Base-by-base conservation (phyloP, 1,139 yeast species). In the Arxiozyma heterogenica region DNA sequence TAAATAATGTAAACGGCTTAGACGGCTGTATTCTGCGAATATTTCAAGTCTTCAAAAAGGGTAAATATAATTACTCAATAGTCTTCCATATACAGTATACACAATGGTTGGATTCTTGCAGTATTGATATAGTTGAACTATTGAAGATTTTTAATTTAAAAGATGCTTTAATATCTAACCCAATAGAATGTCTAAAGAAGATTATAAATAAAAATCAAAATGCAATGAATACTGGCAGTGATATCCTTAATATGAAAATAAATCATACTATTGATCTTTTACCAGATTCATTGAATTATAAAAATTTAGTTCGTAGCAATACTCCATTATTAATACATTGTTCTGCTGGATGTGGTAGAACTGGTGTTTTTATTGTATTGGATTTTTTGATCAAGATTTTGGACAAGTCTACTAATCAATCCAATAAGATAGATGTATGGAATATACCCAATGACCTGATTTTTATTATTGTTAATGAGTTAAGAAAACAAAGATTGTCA, bases 341-440 rank as follows among this genome's bases (percentile, higher is more conserved):
- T 67, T 83, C 91, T 5, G 96, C 96, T 0, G 96, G 96, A 0
- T 88, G 96, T 70, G 96, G 96, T 2, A 78, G 96, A 60, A 88
- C 96, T 0, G 96, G 96, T 1, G 87, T 91, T 0, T 85, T 87
- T 59, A 84, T 90, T 55, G 78, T 94, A 0, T 76, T 86, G 43
- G 96, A 88, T 68, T 75, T 85, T 18, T 73, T 86, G 27, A 65
- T 84, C 42, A 81, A 79, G 57, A 67, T 80, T 12, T 63, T 79
- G 49, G 65, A 58, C 15, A 61, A 58, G 21, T 59, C 68, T 0
- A 64, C 66, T 20, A 63, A 62, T 49, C 53, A 54, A 4, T 54
- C 58, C 1, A 59, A 61, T 21, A 60, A 55, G 25, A 64, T 70
- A 42, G 73, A 71, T 56, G 64, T 71, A 12, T 72, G 74, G 74